Percentiles rank a stretch among this genome's conserved stretches.
Evolutionary conservation across 129 eudicot species (phyloP).

Genomic region (Dittrichia graveolens): DNA sequence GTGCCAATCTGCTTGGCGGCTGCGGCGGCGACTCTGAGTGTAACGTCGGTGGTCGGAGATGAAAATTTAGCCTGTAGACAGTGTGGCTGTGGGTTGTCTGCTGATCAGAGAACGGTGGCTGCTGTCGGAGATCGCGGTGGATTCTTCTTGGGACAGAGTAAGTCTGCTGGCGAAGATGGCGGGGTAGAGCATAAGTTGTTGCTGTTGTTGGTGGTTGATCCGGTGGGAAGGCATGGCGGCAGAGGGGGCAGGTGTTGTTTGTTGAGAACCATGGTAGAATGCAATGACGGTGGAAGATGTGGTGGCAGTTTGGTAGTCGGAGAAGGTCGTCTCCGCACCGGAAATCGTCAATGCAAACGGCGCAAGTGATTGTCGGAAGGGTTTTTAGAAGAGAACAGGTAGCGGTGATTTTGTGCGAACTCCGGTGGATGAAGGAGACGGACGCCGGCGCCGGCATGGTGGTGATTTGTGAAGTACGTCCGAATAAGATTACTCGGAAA

Average conservation of each 20-base stretch:
- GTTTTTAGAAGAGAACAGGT: constrained; percentile 2
- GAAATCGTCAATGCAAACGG: constrained; percentile 22
- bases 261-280: constrained; percentile 23
- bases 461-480: neutral
- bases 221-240: constrained; percentile 16
- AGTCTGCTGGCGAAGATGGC: too few species aligned
- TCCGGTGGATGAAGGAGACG: neutral
- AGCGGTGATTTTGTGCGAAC: neutral
- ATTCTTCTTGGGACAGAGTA: neutral
- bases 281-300: constrained; percentile 13
- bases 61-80: neutral
- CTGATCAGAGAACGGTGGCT: too few species aligned
- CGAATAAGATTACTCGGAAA: neutral
- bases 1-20: neutral
- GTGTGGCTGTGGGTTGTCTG: neutral
- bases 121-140: neutral
- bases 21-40: neutral
- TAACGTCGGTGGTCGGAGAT: constrained; percentile 2
- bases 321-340: neutral
- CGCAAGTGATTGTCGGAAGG: constrained; percentile 5
- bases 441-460: neutral
- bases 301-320: constrained; percentile 18
- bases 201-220: neutral
- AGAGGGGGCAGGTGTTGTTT: constrained; percentile 21
- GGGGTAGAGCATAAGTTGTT: too few species aligned